Conservation (phyloP, 208 protist species). For the Zelonia costaricensis region DNA sequence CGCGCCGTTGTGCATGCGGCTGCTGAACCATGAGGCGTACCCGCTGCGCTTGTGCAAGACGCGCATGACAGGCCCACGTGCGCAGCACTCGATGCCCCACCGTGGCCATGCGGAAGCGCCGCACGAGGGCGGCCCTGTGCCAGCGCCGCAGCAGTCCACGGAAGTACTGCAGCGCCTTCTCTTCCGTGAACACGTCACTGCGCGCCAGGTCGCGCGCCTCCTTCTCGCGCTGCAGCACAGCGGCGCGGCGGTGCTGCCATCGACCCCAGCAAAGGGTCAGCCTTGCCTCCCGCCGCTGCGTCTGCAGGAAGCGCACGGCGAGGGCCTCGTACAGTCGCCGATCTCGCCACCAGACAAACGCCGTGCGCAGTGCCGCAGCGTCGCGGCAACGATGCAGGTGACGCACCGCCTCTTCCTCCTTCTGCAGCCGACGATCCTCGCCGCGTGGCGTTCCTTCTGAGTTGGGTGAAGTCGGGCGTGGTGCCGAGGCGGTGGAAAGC, state of each 20-base stretch:
- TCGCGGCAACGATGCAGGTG: background rate
- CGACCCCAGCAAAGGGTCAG: conserved; percentile 15
- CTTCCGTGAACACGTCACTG: conserved; percentile 30
- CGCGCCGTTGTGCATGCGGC: too few species aligned
- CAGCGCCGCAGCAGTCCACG: conserved; percentile 15
- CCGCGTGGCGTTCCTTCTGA: too few species aligned
- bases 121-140: conserved; percentile 12
- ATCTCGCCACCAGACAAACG: conserved; percentile 41
- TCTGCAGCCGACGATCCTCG: too few species aligned
- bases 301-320: conserved; percentile 17
- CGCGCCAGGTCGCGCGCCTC: conserved; percentile 18
- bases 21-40: too few species aligned
- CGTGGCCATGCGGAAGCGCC: conserved; percentile 13
- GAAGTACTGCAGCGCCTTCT: conserved; percentile 22
- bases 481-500: too few species aligned
- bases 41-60: conserved; percentile 7
- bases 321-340: conserved; percentile 36
- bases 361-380: background rate
- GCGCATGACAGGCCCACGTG: conserved; percentile 5
- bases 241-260: conserved; percentile 25
- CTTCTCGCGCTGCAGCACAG: conserved; percentile 1
- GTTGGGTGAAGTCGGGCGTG: too few species aligned
- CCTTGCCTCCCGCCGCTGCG: conserved; percentile 1
- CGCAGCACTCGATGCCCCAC: conserved; percentile 15
- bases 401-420: background rate